Percentiles rank a stretch among this genome's conserved stretches.
Conservation (phyloP, 2,329 filamentous ascomycete species). For the Pseudocercospora fuligena region DNA sequence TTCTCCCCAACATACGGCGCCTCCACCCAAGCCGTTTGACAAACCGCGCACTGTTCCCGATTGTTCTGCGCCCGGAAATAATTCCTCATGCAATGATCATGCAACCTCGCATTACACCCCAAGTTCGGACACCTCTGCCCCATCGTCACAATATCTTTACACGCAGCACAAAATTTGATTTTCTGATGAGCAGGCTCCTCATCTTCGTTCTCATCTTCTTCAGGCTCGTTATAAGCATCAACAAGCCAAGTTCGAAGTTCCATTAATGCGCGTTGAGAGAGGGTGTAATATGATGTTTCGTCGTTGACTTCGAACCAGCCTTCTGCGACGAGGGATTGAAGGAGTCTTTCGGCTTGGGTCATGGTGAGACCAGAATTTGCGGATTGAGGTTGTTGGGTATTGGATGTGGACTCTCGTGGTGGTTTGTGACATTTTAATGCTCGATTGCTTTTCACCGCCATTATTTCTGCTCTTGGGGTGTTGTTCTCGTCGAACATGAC, state of each 20-base stretch:
- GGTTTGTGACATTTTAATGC: constrained; percentile 70
- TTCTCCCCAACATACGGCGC: constrained; percentile 59
- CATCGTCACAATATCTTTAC: constrained; percentile 84
- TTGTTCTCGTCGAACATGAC: constrained; percentile 92
- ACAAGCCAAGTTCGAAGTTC: constrained; percentile 83
- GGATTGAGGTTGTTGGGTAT: constrained; percentile 8
- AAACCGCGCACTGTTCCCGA: constrained; percentile 66
- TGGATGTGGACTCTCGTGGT: constrained; percentile 32
- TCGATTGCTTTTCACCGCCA: constrained; percentile 80
- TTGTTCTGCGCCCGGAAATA: constrained; percentile 70
- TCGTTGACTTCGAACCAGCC: constrained; percentile 82
- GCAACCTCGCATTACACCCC: constrained; percentile 72
- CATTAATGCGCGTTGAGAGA: constrained; percentile 78
- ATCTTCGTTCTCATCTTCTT: constrained; percentile 57
- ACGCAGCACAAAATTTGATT: constrained; percentile 87
- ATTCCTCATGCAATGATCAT: constrained; percentile 74
- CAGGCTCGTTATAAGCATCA: constrained; percentile 84
- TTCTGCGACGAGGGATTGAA: constrained; percentile 73
- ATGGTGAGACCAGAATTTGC: constrained; percentile 64
- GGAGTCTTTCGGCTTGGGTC: constrained; percentile 74
- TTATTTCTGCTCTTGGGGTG: constrained; percentile 75
- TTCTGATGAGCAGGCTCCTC: constrained; percentile 60
- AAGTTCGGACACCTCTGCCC: constrained; percentile 75
- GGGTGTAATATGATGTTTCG: constrained; percentile 69
- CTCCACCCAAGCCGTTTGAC: constrained; percentile 57